Evolutionary conservation across 2,329 filamentous ascomycete species (phyloP).

Genomic region (Alternaria hordeiaustralica): DNA sequence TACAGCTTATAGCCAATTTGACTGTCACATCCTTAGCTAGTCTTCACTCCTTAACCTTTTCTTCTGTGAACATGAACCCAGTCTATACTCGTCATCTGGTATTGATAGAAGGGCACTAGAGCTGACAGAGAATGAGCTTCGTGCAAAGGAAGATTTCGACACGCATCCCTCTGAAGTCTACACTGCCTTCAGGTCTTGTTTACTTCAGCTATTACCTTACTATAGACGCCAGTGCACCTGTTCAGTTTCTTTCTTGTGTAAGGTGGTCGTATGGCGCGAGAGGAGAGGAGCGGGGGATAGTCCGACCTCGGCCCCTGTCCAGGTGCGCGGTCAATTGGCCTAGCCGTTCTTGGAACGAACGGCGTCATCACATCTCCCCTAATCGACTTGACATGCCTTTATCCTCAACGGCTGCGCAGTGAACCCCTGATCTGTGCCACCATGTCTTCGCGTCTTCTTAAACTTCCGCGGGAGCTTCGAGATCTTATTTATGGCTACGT

Average conservation of each 20-base stretch:
- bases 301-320: neutral
- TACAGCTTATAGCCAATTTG: neutral
- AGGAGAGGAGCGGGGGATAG: neutral
- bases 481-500: slow-evolving; percentile 29
- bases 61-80: neutral
- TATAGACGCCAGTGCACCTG: neutral
- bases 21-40: neutral
- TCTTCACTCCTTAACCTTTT: neutral
- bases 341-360: neutral
- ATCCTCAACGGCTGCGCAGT: neutral
- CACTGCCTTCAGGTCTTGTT: neutral
- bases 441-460: slow-evolving; percentile 15
- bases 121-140: neutral
- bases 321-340: neutral
- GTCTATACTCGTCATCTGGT: neutral
- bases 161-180: neutral
- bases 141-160: neutral
- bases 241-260: neutral
- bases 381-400: neutral
- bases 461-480: slow-evolving; percentile 29
- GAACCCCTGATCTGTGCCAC: neutral
- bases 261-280: neutral
- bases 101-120: neutral
- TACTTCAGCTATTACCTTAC: neutral
- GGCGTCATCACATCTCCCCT: slow-evolving; percentile 1